Evolutionary conservation across 768 basidiomycete genomes (phyloP), one percentile per base, ranked within the genome.

Genomic region (Russula dissimulans): DNA sequence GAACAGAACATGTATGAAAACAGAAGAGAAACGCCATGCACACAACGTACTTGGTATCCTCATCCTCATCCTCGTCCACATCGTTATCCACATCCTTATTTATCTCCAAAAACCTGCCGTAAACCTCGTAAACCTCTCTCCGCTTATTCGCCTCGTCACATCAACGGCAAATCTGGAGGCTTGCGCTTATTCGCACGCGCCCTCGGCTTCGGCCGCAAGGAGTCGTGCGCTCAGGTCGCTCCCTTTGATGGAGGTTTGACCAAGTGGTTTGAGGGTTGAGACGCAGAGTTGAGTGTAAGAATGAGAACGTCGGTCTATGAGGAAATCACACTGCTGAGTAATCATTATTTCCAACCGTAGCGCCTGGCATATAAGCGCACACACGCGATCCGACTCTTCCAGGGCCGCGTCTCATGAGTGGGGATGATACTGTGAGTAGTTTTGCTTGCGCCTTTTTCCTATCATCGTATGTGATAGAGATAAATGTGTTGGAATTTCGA

Each of bases 41-140:
- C 10, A 12, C 4, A 3, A 39, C 61, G 50, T 17, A 56, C 60
- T 50, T 51, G 32, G 54, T 12, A 7, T 48, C 51, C 14, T 45
- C 69, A 29, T 71, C 76, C 3, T 67, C 69, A 29, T 71, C 76
- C 0, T 76, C 77, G 2, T 79, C 82, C 3, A 85, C 85, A 3
- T 87, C 88, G 22, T 87, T 86, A 14, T 86, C 85, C 62, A 94
- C 93, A 69, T 97, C 95, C 72, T 84, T 88, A 71, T 98, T 95
- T 71, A 97, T 70, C 62, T 87, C 91, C 31, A n/a, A n/a, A n/a
- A 91, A 68, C 12, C 89, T 89, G 49, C 97, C 89, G 68, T 93
- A 87, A 26, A 98, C n/a, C n/a, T n/a, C n/a, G n/a, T n/a, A 73
- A 50, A 97, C 66, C 70, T 91, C 95, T 72, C 94, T 73, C 69